Evolutionary conservation across 2,329 filamentous ascomycete genomes (phyloP).

Genomic region (Alternaria panax): DNA sequence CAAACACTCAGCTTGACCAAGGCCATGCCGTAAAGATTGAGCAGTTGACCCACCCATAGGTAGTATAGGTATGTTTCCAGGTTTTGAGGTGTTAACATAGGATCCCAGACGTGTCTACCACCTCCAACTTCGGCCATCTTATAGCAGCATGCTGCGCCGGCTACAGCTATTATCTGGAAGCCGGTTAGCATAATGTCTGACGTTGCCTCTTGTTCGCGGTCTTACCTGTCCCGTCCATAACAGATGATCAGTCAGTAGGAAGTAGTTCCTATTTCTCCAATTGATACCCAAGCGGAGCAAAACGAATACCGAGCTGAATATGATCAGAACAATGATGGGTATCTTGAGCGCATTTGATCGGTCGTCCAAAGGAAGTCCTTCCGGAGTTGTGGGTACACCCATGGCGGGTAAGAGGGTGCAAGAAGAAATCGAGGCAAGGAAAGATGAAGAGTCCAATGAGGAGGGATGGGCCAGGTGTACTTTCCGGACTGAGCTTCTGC

Average conservation of each 20-base stretch:
- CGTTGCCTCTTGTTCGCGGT: neutral
- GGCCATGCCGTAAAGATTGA: conserved; percentile 39
- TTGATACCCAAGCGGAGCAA: conserved; percentile 27
- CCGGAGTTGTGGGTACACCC: conserved; percentile 16
- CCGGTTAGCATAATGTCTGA: conserved; percentile 2
- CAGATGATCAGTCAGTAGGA: conserved; percentile 34
- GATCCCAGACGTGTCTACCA: conserved; percentile 37
- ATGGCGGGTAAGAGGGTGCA: conserved; percentile 15
- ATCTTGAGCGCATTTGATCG: conserved; percentile 34
- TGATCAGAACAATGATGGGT: conserved; percentile 28
- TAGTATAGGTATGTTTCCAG: conserved; percentile 26
- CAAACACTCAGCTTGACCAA: conserved; percentile 40
- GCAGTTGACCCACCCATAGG: conserved; percentile 33
- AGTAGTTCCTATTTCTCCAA: conserved; percentile 31
- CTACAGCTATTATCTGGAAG: conserved; percentile 27
- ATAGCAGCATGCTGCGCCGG: conserved; percentile 29
- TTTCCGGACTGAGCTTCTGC: neutral
- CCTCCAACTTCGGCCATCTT: conserved; percentile 28
- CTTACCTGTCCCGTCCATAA: conserved; percentile 36
- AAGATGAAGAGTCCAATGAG: neutral
- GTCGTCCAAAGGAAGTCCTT: conserved; percentile 29
- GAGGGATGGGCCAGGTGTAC: neutral
- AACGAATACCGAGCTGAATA: conserved; percentile 36
- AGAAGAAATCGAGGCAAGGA: neutral
- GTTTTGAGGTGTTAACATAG: conserved; percentile 27